phyloP scores from a whole-genome alignment of 2,329 filamentous ascomycete species.

The Aschersonia sp. region DNA sequence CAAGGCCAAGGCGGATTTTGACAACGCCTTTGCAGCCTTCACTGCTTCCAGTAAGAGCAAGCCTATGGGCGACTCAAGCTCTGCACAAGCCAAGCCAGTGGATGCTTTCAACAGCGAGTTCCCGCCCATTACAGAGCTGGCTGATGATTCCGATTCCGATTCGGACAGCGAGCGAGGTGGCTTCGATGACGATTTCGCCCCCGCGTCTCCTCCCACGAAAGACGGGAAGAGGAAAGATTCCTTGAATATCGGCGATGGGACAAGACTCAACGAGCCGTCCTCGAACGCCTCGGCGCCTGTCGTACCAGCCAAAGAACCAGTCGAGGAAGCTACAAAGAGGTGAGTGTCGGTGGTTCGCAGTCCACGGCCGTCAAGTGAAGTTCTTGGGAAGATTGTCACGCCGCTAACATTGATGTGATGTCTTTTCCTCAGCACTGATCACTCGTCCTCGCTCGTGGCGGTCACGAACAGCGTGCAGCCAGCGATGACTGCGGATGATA shows the following conservation, averaged over 20 bases:
- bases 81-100: conserved; percentile 24
- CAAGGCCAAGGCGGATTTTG: conserved; percentile 68
- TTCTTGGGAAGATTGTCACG: too few species aligned
- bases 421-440: conserved; percentile 10
- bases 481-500: conserved; percentile 22
- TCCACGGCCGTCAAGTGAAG: too few species aligned
- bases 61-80: conserved; percentile 24
- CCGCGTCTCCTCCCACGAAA: conserved; percentile 35
- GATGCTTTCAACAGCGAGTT: conserved; percentile 62
- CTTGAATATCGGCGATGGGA: background rate
- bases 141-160: conserved; percentile 71
- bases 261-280: conserved; percentile 1
- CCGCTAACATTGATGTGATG: background rate
- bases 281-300: conserved; percentile 3
- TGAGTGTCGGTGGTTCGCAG: conserved; percentile 5
- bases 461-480: conserved; percentile 14
- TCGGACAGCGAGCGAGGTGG: conserved; percentile 65
- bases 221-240: conserved; percentile 6
- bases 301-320: conserved; percentile 11
- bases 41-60: conserved; percentile 36
- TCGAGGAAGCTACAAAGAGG: conserved; percentile 12
- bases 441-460: conserved; percentile 17
- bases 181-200: conserved; percentile 87
- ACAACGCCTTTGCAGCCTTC: conserved; percentile 72
- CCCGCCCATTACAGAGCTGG: conserved; percentile 80